Base-by-base conservation (phyloP, 371 early-diverging fungal genomes). In the Mortierella sp. region DNA sequence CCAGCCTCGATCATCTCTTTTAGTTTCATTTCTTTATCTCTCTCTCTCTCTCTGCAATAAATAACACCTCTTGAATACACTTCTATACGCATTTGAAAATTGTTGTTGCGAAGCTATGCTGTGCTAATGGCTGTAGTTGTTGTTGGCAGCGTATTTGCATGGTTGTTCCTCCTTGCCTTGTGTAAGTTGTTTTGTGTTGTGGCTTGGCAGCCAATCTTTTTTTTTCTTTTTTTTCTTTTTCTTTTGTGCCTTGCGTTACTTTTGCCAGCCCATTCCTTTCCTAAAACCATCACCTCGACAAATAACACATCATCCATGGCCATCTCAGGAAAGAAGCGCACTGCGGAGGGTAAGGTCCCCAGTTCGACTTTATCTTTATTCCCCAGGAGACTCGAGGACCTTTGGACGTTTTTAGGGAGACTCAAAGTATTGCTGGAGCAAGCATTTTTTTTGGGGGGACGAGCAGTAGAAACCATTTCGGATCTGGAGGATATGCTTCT, bases 1-100 rank as follows among this genome's bases (percentile, higher is more conserved):
- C 84, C 16, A 82, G 80, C 70, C 57, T 84, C 45, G 79, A 77
- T 70, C 60, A 77, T 68, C 74, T 84, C 70, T 82, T 87, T 58
- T 82, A 74, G 26, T 47, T 9, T 57, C 71, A 47, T 60, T 57
- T 68, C 11, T 73, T 77, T 79, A 26, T 48, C 58, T 54, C 44
- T 19, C 14, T 8, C 26, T 5, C 26, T 50, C n/a, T 68, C 11
- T 68, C 9, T 21, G 4, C 34, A 68, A 34, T 76, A n/a, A 52
- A 52, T 38, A 38, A 34, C 34, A 24, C 55, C 34, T 7, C 28
- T 73, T 48, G 73, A 14, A 34, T n/a, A 50, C 47, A 75, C 13
- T 26, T 26, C 24, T 21, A 1, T 19, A 7, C n/a, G 55, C 26
- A 28, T 26, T 63, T 31, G 21, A 63, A 68, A 28, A 8, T 16